Conservation (phyloP, 1,139 yeast species). For the Taphrina flavorubra region DNA sequence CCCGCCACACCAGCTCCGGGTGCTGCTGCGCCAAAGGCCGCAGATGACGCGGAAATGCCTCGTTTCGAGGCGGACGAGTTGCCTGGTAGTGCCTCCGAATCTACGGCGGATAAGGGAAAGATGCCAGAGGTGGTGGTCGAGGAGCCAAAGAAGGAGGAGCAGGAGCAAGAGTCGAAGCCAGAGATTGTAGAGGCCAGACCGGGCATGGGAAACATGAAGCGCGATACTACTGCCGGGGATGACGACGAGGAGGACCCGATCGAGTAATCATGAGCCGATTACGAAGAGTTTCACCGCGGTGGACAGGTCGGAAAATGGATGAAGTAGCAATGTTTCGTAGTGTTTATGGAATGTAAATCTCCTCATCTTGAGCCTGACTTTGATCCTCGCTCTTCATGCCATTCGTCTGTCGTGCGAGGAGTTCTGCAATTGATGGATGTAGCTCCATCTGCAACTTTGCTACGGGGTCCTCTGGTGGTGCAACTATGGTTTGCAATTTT, state of each 20-base stretch:
- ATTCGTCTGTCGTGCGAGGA: constrained; percentile 20
- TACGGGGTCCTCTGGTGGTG: constrained; percentile 8
- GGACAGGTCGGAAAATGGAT: too few species aligned
- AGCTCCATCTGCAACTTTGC: constrained; percentile 20
- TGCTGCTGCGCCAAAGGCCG: too few species aligned
- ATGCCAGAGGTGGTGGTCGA: neutral
- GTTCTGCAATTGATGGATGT: constrained; percentile 20
- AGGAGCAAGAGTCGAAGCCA: neutral
- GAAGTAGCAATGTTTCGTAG: neutral
- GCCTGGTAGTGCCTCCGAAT: too few species aligned
- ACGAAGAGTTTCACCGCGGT: too few species aligned
- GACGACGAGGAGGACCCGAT: constrained; percentile 11
- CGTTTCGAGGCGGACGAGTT: neutral
- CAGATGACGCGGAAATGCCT: neutral
- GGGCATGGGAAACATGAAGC: neutral
- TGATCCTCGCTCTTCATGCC: neutral
- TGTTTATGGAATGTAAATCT: neutral
- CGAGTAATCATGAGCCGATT: neutral
- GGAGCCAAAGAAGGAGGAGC: neutral
- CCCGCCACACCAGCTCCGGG: too few species aligned
- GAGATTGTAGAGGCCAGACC: constrained; percentile 1
- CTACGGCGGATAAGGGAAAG: too few species aligned
- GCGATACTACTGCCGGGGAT: neutral
- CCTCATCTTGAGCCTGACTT: constrained; percentile 13
- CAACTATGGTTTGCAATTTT: neutral